Percentiles rank a stretch among this genome's conserved stretches.
These are phyloP conservation scores for Salix dunnii DNA, from an alignment of 345 rosid species.

Conservation along the genomic window DNA sequence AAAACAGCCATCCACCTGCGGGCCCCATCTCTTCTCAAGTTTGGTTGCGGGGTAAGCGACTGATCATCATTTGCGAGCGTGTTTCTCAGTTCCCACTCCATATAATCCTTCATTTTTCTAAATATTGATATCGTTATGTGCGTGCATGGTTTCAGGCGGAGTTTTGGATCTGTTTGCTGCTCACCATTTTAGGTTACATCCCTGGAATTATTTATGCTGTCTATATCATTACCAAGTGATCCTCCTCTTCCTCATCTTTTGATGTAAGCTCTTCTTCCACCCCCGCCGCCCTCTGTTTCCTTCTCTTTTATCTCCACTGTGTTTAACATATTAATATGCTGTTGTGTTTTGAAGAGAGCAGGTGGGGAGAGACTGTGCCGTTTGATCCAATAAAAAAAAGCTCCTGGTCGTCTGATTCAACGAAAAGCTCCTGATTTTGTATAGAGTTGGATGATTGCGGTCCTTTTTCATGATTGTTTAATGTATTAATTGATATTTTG, in stretches of 20 bases:
- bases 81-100: neutral
- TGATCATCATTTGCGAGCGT: too few species aligned
- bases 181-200: conserved; percentile 62
- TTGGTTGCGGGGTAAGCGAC: conserved; percentile 50
- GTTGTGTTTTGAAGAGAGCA: neutral
- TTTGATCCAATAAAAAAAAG: conserved; percentile 3
- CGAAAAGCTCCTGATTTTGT: neutral
- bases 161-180: conserved; percentile 84
- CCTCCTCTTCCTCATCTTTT: neutral
- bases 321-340: too few species aligned
- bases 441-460: neutral
- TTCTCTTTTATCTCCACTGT: neutral
- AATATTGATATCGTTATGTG: neutral
- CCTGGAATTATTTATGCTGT: conserved; percentile 84
- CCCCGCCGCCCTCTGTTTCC: neutral
- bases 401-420: neutral
- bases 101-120: neutral
- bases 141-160: conserved; percentile 50
- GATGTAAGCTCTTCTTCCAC: neutral
- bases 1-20: too few species aligned
- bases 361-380: neutral
- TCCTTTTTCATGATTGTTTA: neutral
- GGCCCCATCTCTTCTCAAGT: too few species aligned
- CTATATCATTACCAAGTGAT: conserved; percentile 60
- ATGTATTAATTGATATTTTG: neutral